Percentiles rank a stretch among this genome's conserved stretches.
These are phyloP conservation scores for Aspergillus carbonarius DNA, from an alignment of 2,329 filamentous ascomycete species.

Conservation along the genomic window DNA sequence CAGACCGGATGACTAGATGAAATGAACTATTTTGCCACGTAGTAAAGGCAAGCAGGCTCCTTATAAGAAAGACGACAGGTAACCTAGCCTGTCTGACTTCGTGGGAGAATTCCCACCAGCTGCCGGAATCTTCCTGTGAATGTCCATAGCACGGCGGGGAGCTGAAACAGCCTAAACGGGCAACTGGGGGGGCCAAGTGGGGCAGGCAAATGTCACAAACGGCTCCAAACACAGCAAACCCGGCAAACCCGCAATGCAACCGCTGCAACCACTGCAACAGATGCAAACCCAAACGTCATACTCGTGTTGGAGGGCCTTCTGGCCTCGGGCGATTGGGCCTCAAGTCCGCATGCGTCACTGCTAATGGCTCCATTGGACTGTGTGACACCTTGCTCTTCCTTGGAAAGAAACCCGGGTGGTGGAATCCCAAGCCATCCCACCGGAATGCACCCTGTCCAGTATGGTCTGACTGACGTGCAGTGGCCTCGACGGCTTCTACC, in stretches of 20 bases:
- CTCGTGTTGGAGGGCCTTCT: neutral
- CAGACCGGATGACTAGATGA: no score
- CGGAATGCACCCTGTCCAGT: neutral
- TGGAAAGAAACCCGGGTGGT: neutral
- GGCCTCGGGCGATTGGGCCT: constrained; percentile 4
- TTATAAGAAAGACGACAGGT: no score
- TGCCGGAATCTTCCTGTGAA: no score
- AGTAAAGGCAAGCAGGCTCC: no score
- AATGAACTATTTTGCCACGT: no score
- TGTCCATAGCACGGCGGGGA: neutral
- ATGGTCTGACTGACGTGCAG: neutral
- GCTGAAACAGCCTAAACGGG: neutral
- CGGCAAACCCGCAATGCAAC: constrained; percentile 9
- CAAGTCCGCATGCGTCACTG: constrained; percentile 4
- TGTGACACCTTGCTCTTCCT: neutral
- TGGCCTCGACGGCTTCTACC: neutral
- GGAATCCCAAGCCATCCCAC: neutral
- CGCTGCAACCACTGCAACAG: constrained; percentile 3
- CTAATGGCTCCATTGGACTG: neutral
- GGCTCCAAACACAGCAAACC: constrained; percentile 1
- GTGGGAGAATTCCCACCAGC: no score
- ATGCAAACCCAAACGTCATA: constrained; percentile 19
- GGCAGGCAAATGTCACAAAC: constrained; percentile 19
- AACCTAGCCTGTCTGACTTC: no score
- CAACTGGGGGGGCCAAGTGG: constrained; percentile 12